Percentiles rank a stretch among this genome's conserved stretches.
Conservation (phyloP, 495 filamentous ascomycete species). For the Aspergillus sclerotiicarbonarius region DNA sequence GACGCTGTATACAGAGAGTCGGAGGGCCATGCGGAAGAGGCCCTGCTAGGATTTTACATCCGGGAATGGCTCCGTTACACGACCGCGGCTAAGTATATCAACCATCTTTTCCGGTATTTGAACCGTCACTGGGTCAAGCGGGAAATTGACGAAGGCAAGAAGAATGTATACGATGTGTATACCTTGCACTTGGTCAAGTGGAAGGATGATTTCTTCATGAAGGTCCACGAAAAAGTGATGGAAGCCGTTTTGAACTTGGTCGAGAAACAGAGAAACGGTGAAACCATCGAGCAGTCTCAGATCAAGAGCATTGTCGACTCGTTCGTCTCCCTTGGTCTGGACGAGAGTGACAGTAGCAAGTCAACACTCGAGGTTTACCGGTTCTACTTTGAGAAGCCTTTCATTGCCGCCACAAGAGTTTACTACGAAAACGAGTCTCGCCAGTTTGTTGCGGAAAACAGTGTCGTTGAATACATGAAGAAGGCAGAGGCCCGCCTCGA, state of each 20-base stretch:
- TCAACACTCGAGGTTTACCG: slow-evolving; percentile 94
- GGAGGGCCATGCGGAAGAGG: slow-evolving; percentile 79
- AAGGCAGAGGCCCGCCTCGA: slow-evolving; percentile 90
- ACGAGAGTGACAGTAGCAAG: slow-evolving; percentile 89
- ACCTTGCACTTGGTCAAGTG: slow-evolving; percentile 94
- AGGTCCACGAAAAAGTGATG: slow-evolving; percentile 88
- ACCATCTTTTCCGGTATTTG: slow-evolving; percentile 95
- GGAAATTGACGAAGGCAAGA: slow-evolving; percentile 99
- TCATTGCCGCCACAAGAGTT: slow-evolving; percentile 74
- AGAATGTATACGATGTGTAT: slow-evolving; percentile 97
- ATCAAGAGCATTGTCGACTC: slow-evolving; percentile 97
- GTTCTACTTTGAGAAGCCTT: slow-evolving; percentile 86
- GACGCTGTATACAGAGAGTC: slow-evolving; percentile 62
- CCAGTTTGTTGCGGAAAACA: slow-evolving; percentile 93
- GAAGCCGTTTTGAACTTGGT: slow-evolving; percentile 90
- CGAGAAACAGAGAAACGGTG: slow-evolving; percentile 95
- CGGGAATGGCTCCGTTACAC: slow-evolving; percentile 96
- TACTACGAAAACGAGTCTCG: slow-evolving; percentile 94
- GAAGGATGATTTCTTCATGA: slow-evolving; percentile 84
- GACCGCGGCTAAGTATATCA: slow-evolving; percentile 90
- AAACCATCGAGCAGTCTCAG: slow-evolving; percentile 95
- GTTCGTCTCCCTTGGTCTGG: slow-evolving; percentile 91
- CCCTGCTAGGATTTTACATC: slow-evolving; percentile 92
- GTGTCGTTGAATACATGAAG: slow-evolving; percentile 99
- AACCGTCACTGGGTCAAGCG: slow-evolving; percentile 99